Evolutionary conservation across 2,329 filamentous ascomycete genomes (phyloP), one percentile per base, ranked within the genome.

Genomic region (Penicillium nordicum): DNA sequence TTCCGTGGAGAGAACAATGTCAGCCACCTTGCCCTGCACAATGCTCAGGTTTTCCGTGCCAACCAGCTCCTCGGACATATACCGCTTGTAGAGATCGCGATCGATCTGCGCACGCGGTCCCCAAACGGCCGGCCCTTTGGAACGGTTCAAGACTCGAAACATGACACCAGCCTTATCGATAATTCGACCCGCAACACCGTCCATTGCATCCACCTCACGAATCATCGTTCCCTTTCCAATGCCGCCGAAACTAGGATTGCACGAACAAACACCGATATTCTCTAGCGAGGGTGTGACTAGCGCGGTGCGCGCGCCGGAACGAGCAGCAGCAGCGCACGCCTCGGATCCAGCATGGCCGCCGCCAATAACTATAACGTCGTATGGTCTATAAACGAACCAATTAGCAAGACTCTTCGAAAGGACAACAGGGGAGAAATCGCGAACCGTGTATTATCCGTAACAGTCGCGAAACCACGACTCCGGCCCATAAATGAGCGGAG

Each of bases 141-240:
- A 89, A 50, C 85, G 81, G 74, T 99, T 99, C 68, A 99, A 75
- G 18, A 95, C 82, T 61, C 90, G 87, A 74, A 97, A 99, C 72
- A 97, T 93, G n/a, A 97, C 84, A 6, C 91, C 94, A 3, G 94
- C 89, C 72, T 94, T 93, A 76, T 99, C 94, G 57, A 96, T 91
- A 23, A 97, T 88, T 36, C 90, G 84, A 0, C 91, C 92, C 0
- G 92, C 88, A 21, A 99, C 79, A 0, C 94, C 94, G 69, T 97
- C 94, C 57, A 99, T 80, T 0, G 94, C 94, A 77, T 99, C 94
- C 32, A 99, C 88, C 75, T 99, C 94, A 41, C 93, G 87, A 49
- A 99, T 80, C 79, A 99, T 97, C 10, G 90, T 97, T 16, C 94
- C 94, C 73, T 99, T 99, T 43, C 94, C 94, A 65, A 99, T 97